Evolutionary conservation across 768 basidiomycete species (phyloP).

Genomic region (Inosperma sp.): DNA sequence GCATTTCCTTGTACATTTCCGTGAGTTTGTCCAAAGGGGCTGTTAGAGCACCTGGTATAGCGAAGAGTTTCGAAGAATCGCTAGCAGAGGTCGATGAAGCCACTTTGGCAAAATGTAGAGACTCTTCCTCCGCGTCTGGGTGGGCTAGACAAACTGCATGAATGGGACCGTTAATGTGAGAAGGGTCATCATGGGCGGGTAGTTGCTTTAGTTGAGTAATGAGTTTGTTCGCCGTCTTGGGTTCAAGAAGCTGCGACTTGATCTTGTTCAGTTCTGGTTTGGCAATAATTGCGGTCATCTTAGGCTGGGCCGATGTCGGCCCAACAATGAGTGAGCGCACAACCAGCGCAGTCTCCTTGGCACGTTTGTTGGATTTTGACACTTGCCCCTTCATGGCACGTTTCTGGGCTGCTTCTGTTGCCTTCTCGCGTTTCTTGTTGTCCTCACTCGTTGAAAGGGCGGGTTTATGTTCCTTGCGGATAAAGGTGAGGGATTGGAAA

Average conservation of each 20-base stretch:
- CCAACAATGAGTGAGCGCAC: slow-evolving; percentile 71
- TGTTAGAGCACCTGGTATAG: slow-evolving; percentile 38
- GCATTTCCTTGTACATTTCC: slow-evolving; percentile 52
- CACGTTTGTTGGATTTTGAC: slow-evolving; percentile 52
- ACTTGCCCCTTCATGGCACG: slow-evolving; percentile 14
- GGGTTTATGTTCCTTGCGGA: slow-evolving; percentile 32
- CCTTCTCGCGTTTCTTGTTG: slow-evolving; percentile 37
- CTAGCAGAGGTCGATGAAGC: slow-evolving; percentile 3
- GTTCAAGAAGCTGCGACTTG: slow-evolving; percentile 61
- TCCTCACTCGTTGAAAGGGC: slow-evolving; percentile 34
- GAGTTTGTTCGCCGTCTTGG: slow-evolving; percentile 64
- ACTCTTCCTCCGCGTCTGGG: slow-evolving; percentile 58
- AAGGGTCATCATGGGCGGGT: slow-evolving; percentile 41
- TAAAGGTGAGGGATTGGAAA: slow-evolving; percentile 39
- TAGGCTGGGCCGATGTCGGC: slow-evolving; percentile 32
- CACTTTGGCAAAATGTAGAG: slow-evolving; percentile 54
- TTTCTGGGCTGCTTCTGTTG: slow-evolving; percentile 14
- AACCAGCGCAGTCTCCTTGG: slow-evolving; percentile 57
- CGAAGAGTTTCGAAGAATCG: slow-evolving; percentile 11
- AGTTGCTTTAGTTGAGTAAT: slow-evolving; percentile 66
- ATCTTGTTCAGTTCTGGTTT: slow-evolving; percentile 56
- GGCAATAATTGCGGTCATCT: slow-evolving; percentile 39
- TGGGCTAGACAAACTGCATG: slow-evolving; percentile 72
- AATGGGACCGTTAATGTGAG: slow-evolving; percentile 43
- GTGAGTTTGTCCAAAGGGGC: slow-evolving; percentile 49